These are phyloP conservation scores for Auriscalpium microsporum DNA, from an alignment of 768 basidiomycete species.

Conservation along the genomic window DNA sequence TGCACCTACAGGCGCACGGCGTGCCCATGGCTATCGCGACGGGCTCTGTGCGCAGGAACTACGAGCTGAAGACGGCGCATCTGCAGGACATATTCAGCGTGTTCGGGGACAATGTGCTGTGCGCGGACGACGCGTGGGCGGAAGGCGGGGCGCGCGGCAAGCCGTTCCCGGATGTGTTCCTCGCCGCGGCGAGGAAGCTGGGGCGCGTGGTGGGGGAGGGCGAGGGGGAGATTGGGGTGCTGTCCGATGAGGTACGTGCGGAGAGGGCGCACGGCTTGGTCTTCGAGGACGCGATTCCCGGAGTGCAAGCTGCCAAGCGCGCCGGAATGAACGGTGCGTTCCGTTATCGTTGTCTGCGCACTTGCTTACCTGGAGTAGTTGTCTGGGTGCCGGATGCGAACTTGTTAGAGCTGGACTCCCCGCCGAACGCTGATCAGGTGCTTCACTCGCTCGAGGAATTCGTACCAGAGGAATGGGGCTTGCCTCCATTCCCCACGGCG, in stretches of 20 bases:
- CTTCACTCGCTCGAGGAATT: slow-evolving; percentile 63
- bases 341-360: not conserved
- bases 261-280: slow-evolving; percentile 63
- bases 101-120: slow-evolving; percentile 61
- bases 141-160: slow-evolving; percentile 42
- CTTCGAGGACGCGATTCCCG: slow-evolving; percentile 75
- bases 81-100: slow-evolving; percentile 47
- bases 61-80: slow-evolving; percentile 58
- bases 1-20: slow-evolving; percentile 55
- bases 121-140: slow-evolving; percentile 59
- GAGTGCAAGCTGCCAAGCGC: slow-evolving; percentile 71
- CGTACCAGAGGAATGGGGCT: slow-evolving; percentile 74
- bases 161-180: slow-evolving; percentile 75
- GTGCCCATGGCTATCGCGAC: slow-evolving; percentile 82
- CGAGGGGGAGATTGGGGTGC: slow-evolving; percentile 25
- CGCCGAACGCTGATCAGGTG: slow-evolving; percentile 36
- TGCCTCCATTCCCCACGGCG: slow-evolving; percentile 50
- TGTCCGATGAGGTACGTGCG: slow-evolving; percentile 27
- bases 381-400: slow-evolving; percentile 81
- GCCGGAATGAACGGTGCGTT: slow-evolving; percentile 78
- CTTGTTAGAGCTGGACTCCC: slow-evolving; percentile 44
- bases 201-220: slow-evolving; percentile 50
- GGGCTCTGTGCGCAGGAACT: slow-evolving; percentile 58
- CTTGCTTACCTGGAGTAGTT: slow-evolving; percentile 35
- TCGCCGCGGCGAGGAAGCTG: slow-evolving; percentile 57